Conservation (phyloP, 2,329 filamentous ascomycete species). For the Pseudocercospora musae region DNA sequence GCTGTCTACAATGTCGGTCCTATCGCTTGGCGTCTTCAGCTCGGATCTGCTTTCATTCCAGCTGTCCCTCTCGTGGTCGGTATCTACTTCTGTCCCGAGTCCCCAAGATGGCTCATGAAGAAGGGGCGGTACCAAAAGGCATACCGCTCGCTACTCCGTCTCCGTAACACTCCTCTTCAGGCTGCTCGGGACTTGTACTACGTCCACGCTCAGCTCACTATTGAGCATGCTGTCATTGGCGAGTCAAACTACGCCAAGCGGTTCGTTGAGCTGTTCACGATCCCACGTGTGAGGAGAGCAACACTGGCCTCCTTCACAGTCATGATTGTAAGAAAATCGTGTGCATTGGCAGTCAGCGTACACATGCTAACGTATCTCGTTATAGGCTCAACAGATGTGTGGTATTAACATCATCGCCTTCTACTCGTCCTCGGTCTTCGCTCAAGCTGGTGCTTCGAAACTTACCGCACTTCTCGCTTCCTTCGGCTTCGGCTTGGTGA, state of each 20-base stretch:
- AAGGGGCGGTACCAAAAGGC: conserved; percentile 22
- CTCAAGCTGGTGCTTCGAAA: conserved; percentile 36
- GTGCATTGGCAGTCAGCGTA: conserved; percentile 26
- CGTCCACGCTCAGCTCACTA: conserved; percentile 20
- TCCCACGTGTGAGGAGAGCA: conserved; percentile 27
- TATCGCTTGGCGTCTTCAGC: conserved; percentile 59
- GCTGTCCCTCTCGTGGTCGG: conserved; percentile 56
- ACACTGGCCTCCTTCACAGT: conserved; percentile 19
- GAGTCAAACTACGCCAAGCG: background rate
- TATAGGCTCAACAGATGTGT: background rate
- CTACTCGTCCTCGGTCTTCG: conserved; percentile 35
- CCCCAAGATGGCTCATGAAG: conserved; percentile 30
- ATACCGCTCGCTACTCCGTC: conserved; percentile 46
- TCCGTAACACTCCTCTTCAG: conserved; percentile 31
- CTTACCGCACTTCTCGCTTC: conserved; percentile 54
- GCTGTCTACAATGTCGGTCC: conserved; percentile 48
- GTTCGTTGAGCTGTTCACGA: conserved; percentile 24
- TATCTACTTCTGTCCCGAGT: conserved; percentile 49
- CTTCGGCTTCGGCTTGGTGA: conserved; percentile 57
- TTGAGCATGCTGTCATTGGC: conserved; percentile 25
- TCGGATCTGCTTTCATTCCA: conserved; percentile 64
- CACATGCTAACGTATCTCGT: background rate
- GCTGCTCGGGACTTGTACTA: conserved; percentile 35
- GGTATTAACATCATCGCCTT: conserved; percentile 36
- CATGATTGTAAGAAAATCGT: conserved; percentile 20